Conservation (phyloP, 129 eudicot genomes). For the Dittrichia graveolens region DNA sequence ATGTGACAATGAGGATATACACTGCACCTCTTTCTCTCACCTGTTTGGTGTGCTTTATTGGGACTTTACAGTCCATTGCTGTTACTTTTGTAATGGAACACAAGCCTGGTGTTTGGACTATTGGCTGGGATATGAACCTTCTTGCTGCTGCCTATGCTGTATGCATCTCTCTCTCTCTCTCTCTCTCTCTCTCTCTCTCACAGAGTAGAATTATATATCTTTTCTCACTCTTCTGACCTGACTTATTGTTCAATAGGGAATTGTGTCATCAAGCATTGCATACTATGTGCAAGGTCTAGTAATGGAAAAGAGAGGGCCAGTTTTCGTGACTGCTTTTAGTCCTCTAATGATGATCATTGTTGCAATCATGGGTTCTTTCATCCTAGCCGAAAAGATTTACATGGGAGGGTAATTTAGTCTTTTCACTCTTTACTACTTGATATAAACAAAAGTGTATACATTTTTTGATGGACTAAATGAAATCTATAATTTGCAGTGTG, state of each 20-base stretch:
- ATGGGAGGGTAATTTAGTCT: constrained; percentile 79
- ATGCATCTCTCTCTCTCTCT: constrained; percentile 32
- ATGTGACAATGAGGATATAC: constrained; percentile 80
- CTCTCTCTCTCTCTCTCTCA: no score
- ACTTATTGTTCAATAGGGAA: constrained; percentile 53
- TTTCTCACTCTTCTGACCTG: constrained; percentile 20
- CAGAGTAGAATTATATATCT: no score
- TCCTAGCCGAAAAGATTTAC: constrained; percentile 83
- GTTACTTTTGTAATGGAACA: constrained; percentile 96
- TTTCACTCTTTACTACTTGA: neutral
- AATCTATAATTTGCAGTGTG: constrained; percentile 44
- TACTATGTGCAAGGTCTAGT: constrained; percentile 97
- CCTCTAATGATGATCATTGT: constrained; percentile 99
- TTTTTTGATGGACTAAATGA: neutral
- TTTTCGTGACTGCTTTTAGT: constrained; percentile 93
- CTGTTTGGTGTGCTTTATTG: constrained; percentile 83
- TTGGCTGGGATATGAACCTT: constrained; percentile 95
- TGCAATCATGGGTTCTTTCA: constrained; percentile 95
- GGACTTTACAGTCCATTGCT: constrained; percentile 88
- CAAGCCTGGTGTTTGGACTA: constrained; percentile 70
- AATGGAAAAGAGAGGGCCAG: constrained; percentile 96
- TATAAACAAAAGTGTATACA: neutral
- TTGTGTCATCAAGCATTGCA: constrained; percentile 93
- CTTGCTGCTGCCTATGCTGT: constrained; percentile 99
- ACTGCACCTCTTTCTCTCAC: constrained; percentile 87